phyloP scores from a whole-genome alignment of 176 grass and related monocot species.

The Panicum miliaceum region DNA sequence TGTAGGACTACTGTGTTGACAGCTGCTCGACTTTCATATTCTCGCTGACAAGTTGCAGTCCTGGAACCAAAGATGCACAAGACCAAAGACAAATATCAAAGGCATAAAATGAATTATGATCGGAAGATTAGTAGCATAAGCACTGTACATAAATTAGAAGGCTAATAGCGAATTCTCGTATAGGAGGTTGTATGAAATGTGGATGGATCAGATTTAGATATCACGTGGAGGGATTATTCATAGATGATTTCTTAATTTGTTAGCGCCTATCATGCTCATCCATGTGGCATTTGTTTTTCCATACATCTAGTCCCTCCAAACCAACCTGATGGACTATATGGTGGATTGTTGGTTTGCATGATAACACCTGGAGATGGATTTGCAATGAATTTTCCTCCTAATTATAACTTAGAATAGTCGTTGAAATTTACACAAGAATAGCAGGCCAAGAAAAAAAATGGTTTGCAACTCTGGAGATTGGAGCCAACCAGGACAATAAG shows the following conservation, averaged over 20 bases:
- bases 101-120: not conserved
- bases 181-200: not conserved
- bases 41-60: constrained; percentile 87
- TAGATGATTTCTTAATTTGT: not conserved
- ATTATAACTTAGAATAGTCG: not conserved
- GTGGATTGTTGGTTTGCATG: not conserved
- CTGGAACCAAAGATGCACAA: constrained; percentile 50
- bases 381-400: not conserved
- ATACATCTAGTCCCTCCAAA: not conserved
- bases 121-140: constrained; percentile 9
- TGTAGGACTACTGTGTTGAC: constrained; percentile 96
- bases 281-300: not conserved
- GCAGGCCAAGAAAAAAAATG: not conserved
- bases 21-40: constrained; percentile 95
- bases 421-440: not conserved
- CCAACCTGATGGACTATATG: not conserved
- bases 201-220: not conserved
- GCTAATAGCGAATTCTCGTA: not conserved
- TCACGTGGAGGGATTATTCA: not conserved
- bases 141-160: not conserved
- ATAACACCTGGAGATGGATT: constrained; percentile 22
- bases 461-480: not conserved
- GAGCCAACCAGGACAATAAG: constrained; percentile 4
- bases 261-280: not conserved
- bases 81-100: constrained; percentile 14